Evolutionary conservation across 768 basidiomycete species (phyloP).

Genomic region (Russula sp.): DNA sequence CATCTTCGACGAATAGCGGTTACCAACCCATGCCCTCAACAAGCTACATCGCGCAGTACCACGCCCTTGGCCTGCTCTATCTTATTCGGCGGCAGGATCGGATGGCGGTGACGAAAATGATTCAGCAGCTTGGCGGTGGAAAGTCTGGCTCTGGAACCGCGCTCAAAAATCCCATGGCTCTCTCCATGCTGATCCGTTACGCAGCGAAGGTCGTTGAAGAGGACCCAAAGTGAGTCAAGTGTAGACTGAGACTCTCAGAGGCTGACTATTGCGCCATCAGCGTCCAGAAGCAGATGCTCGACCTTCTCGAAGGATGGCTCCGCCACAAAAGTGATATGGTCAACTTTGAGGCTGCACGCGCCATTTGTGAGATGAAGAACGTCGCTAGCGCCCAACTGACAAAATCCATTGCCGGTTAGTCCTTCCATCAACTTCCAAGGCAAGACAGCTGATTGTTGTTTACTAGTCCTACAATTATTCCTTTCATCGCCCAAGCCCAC

Average conservation of each 20-base stretch:
- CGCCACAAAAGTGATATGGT: constrained; percentile 99
- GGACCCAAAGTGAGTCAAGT: constrained; percentile 83
- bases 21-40: constrained; percentile 81
- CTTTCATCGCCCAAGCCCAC: constrained; percentile 92
- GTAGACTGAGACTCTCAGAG: background rate
- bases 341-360: constrained; percentile 96
- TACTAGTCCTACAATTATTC: constrained; percentile 86
- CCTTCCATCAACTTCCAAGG: background rate
- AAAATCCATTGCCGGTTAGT: constrained; percentile 82
- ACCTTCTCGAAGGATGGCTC: constrained; percentile 89
- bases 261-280: constrained; percentile 37
- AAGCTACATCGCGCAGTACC: constrained; percentile 95
- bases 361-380: constrained; percentile 93
- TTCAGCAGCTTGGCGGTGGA: constrained; percentile 91
- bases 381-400: constrained; percentile 72
- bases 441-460: background rate
- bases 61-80: constrained; percentile 89
- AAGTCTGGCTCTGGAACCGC: constrained; percentile 78
- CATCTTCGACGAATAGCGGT: constrained; percentile 44
- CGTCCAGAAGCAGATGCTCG: constrained; percentile 86
- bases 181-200: constrained; percentile 98
- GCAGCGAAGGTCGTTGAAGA: constrained; percentile 99
- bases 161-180: constrained; percentile 91
- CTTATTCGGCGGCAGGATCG: constrained; percentile 95
- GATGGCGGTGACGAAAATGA: constrained; percentile 99